Conservation (phyloP, 1,284 basidiomycete species). For the Rhodotorula sp. region DNA sequence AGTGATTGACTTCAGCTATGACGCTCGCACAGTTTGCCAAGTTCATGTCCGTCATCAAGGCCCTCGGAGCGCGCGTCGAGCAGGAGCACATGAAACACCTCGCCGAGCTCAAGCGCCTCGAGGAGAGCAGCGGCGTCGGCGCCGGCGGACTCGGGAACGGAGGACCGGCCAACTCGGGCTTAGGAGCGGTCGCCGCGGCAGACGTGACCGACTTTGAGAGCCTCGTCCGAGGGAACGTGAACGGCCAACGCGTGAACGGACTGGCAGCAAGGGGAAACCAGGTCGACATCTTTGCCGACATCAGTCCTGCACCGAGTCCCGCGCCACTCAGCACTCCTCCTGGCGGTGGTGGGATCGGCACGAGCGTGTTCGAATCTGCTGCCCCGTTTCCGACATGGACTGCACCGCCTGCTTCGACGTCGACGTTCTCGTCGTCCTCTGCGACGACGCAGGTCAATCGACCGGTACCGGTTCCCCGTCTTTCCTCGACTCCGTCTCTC, state of each 20-base stretch:
- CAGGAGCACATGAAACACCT: slow-evolving; percentile 80
- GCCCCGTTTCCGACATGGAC: slow-evolving; percentile 61
- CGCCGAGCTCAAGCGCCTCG: slow-evolving; percentile 75
- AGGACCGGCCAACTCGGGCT: slow-evolving; percentile 49
- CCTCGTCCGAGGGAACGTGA: slow-evolving; percentile 41
- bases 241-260: slow-evolving; percentile 15
- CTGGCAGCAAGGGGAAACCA: slow-evolving; percentile 26
- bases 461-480: neutral
- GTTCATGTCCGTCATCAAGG: slow-evolving; percentile 51
- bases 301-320: neutral
- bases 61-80: slow-evolving; percentile 71
- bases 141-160: slow-evolving; percentile 44
- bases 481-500: slow-evolving; percentile 1
- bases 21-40: slow-evolving; percentile 63
- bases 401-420: slow-evolving; percentile 37
- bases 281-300: slow-evolving; percentile 41
- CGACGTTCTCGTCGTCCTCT: slow-evolving; percentile 30
- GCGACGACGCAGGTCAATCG: neutral
- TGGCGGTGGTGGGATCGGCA: neutral
- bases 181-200: slow-evolving; percentile 14
- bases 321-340: neutral
- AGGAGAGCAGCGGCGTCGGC: slow-evolving; percentile 57
- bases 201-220: slow-evolving; percentile 46
- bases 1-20: neutral
- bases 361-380: neutral